Conservation (phyloP, 2,329 filamentous ascomycete genomes). For the Alternaria burnsii region DNA sequence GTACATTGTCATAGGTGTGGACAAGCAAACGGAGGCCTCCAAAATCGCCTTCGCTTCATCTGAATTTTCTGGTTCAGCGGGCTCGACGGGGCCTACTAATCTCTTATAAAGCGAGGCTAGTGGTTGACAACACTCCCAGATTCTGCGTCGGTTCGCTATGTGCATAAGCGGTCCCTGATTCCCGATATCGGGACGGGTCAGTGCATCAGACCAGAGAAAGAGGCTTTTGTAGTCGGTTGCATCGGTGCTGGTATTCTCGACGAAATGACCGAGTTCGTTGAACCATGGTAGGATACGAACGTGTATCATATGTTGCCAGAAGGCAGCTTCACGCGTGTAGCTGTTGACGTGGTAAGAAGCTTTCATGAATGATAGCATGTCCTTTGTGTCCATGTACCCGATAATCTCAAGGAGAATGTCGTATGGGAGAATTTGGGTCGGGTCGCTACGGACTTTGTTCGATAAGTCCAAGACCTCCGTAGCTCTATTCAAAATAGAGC, state of each 20-base stretch:
- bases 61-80: background rate
- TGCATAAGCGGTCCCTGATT: conserved; percentile 37
- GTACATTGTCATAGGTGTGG: conserved; percentile 19
- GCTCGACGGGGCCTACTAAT: background rate
- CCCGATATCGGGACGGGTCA: conserved; percentile 24
- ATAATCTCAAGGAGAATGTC: conserved; percentile 22
- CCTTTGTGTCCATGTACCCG: conserved; percentile 11
- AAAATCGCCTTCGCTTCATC: conserved; percentile 20
- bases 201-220: conserved; percentile 34
- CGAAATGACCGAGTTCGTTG: conserved; percentile 13
- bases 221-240: conserved; percentile 26
- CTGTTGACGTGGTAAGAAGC: conserved; percentile 22
- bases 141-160: conserved; percentile 45
- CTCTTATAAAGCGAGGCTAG: conserved; percentile 13
- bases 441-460: conserved; percentile 21
- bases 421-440: conserved; percentile 20
- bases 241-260: background rate
- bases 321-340: conserved; percentile 11
- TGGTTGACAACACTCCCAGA: conserved; percentile 32
- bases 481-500: conserved; percentile 7
- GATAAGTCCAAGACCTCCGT: background rate
- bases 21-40: background rate
- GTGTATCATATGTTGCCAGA: conserved; percentile 28
- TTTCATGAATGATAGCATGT: conserved; percentile 19
- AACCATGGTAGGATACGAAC: conserved; percentile 26